Percentiles rank a stretch among this genome's conserved stretches.
phyloP scores from a whole-genome alignment of 768 basidiomycete species.

The Mycena floridula region DNA sequence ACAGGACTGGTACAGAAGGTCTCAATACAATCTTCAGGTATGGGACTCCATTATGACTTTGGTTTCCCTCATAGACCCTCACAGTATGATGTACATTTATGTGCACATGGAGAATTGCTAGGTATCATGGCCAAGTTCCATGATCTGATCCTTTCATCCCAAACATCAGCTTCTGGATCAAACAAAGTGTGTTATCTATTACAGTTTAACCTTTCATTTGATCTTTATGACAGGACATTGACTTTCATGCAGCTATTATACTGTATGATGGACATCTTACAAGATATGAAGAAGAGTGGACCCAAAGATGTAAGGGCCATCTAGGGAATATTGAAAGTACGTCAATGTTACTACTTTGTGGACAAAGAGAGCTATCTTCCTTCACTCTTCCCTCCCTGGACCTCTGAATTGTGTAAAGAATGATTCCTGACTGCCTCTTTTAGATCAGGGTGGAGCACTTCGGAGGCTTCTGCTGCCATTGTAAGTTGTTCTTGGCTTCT shows the following conservation, averaged over 20 bases:
- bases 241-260: slow-evolving; percentile 61
- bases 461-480: slow-evolving; percentile 67
- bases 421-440: too few species aligned
- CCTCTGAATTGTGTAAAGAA: too few species aligned
- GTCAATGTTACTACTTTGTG: too few species aligned
- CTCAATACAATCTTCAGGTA: slow-evolving; percentile 54
- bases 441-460: slow-evolving; percentile 58
- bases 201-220: too few species aligned
- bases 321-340: slow-evolving; percentile 54
- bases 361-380: too few species aligned
- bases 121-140: slow-evolving; percentile 71
- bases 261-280: slow-evolving; percentile 53
- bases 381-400: too few species aligned
- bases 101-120: slow-evolving; percentile 63
- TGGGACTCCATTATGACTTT: slow-evolving; percentile 7
- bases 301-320: slow-evolving; percentile 46
- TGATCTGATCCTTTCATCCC: slow-evolving; percentile 71
- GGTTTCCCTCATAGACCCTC: too few species aligned
- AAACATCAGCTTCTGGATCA: slow-evolving; percentile 56
- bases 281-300: slow-evolving; percentile 64
- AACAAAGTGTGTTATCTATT: slow-evolving; percentile 65
- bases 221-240: slow-evolving; percentile 43
- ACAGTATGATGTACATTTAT: slow-evolving; percentile 73
- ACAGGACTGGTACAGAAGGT: slow-evolving; percentile 70
- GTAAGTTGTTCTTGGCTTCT: slow-evolving; percentile 38